Percentiles rank a stretch among this genome's conserved stretches.
Conservation (phyloP, 768 basidiomycete species). For the Mycena alexandri region DNA sequence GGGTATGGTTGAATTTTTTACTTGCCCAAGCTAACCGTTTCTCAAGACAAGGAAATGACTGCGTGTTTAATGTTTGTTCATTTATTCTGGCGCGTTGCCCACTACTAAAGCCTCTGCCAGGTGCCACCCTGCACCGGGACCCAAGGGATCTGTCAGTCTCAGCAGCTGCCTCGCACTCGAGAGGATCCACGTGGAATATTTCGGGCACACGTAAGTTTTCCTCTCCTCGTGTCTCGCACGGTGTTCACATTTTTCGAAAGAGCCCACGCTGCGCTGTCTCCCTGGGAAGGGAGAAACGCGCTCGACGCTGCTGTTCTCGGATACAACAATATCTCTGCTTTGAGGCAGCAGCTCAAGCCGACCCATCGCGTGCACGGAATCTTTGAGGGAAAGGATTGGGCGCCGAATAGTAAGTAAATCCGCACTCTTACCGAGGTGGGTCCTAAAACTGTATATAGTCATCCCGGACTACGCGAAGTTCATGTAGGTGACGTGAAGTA, state of each 20-base stretch:
- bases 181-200: constrained; percentile 71
- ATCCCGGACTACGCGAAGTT: constrained; percentile 87
- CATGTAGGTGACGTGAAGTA: constrained; percentile 56
- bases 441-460: constrained; percentile 56
- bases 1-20: neutral
- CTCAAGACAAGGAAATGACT: constrained; percentile 80
- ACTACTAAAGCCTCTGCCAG: constrained; percentile 48
- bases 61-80: constrained; percentile 76
- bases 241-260: constrained; percentile 50
- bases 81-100: neutral
- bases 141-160: constrained; percentile 74
- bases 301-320: constrained; percentile 90
- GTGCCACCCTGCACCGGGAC: constrained; percentile 88
- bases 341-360: constrained; percentile 86
- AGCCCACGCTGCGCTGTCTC: constrained; percentile 82
- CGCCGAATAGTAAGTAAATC: constrained; percentile 68
- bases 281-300: constrained; percentile 89
- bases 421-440: neutral
- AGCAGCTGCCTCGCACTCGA: constrained; percentile 74
- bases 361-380: constrained; percentile 86
- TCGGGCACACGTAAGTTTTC: constrained; percentile 74
- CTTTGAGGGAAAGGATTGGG: constrained; percentile 82
- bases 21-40: neutral
- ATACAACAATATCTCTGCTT: constrained; percentile 81
- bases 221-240: neutral